phyloP scores from a whole-genome alignment of 1,284 basidiomycete genomes.

The Puccinia polysora region DNA sequence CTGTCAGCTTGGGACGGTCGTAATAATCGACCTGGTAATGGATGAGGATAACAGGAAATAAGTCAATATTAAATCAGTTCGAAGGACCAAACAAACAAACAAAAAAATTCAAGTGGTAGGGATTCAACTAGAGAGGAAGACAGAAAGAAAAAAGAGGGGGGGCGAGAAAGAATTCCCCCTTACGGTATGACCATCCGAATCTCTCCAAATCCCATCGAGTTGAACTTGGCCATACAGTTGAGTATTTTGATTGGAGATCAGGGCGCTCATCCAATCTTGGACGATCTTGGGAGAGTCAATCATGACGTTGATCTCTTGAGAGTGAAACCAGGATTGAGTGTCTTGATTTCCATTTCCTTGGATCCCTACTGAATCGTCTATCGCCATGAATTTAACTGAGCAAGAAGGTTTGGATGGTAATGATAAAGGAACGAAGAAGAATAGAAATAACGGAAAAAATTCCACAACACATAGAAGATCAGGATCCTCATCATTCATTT shows the following conservation, averaged over 20 bases:
- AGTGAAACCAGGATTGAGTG: conserved; percentile 73
- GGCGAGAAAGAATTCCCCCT: neutral
- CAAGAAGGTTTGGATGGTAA: too few species aligned
- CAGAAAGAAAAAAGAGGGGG: neutral
- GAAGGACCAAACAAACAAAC: neutral
- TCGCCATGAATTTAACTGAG: conserved; percentile 67
- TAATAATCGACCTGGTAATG: conserved; percentile 23
- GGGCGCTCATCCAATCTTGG: conserved; percentile 63
- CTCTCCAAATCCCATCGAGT: conserved; percentile 66
- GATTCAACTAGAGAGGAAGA: neutral
- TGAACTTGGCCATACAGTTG: conserved; percentile 62
- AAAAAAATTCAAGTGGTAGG: neutral
- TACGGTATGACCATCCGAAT: conserved; percentile 49
- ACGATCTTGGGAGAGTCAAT: conserved; percentile 64
- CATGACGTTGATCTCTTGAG: conserved; percentile 71
- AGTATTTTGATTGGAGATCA: conserved; percentile 68
- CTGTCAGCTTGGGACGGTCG: conserved; percentile 10
- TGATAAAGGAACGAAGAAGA: neutral
- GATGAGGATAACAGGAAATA: neutral
- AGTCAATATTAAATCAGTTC: neutral
- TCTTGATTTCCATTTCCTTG: conserved; percentile 67
- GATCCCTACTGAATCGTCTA: conserved; percentile 68
- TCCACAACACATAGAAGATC: too few species aligned
- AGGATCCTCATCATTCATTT: neutral
- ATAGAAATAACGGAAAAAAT: neutral